Conservation (phyloP, 116 monocot species). For the Phalaenopsis hybrid region DNA sequence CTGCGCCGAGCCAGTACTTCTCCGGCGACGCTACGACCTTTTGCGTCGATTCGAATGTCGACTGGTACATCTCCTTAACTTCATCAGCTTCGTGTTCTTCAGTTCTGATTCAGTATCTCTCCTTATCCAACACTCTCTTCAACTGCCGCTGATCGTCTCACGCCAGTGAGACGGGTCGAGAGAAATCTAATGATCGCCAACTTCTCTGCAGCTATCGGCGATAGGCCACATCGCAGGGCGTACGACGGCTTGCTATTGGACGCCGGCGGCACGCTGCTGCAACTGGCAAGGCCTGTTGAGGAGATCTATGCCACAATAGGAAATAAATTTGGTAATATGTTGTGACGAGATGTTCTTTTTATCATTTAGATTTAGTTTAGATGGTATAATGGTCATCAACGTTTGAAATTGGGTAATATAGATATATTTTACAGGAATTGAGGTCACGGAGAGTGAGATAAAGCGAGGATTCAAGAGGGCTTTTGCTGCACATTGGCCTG, state of each 20-base stretch:
- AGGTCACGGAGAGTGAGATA: conserved; percentile 47
- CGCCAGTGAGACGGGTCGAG: neutral
- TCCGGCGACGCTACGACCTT: neutral
- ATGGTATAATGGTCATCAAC: neutral
- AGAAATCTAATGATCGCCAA: neutral
- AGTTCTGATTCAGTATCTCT: neutral
- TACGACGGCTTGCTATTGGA: conserved; percentile 86
- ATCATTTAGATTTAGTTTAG: neutral
- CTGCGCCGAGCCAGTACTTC: neutral
- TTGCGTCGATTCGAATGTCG: neutral
- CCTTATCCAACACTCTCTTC: neutral
- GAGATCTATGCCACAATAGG: conserved; percentile 83
- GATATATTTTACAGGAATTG: conserved; percentile 36
- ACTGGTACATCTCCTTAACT: neutral
- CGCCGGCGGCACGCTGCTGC: conserved; percentile 86
- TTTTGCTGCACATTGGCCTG: conserved; percentile 75
- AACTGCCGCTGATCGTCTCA: neutral
- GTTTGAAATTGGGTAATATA: neutral
- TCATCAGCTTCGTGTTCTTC: neutral
- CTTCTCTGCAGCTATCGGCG: neutral
- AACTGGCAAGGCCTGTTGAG: conserved; percentile 68
- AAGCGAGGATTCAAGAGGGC: conserved; percentile 86
- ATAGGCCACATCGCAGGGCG: conserved; percentile 17
- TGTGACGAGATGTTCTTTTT: neutral
- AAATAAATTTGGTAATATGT: conserved; percentile 44